Base-by-base conservation (phyloP, 2,329 filamentous ascomycete genomes). In the Fusarium sterilihyphosum region DNA sequence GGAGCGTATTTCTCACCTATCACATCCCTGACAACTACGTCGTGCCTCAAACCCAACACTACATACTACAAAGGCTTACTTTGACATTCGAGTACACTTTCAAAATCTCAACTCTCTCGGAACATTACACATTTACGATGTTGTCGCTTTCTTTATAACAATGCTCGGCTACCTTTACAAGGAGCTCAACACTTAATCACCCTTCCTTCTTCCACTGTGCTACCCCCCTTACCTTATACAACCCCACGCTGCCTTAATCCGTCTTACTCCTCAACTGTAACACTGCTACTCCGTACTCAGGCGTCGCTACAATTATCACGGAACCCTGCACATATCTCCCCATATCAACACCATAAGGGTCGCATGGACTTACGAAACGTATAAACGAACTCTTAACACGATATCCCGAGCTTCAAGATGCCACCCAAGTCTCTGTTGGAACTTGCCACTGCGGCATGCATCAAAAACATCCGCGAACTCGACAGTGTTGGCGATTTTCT, bases 401-500 rank as follows among this genome's bases (percentile, higher is more conserved):
- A 18, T 22, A 26, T 14, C 29, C 18, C n/a, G 57, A 57, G 22
- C 35, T 31, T 40, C 50, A 73, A 68, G 24, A 73, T 86, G 85
- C 80, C 84, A 57, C 82, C 84, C 73, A 86, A 87, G 70, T 87
- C 88, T 38, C 84, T 92, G 4, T 79, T 86, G 53, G 86, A 87
- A 13, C 82, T 89, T 69, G 87, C 88, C 76, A 86, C 85, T 9
- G 80, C 82, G 43, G 84, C 86, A 37, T 89, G 87, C 77, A 80
- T 90, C 54, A 87, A 86, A 72, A 88, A 91, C 76, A 83, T 90
- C 70, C 82, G 83, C 61, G 80, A 85, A 64, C 87, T 98, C 64
- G 87, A 87, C 52, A 91, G 94, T 81, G 86, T 98, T 50, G 94
- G 93, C 74, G 88, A 91, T 73, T 89, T 90, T 65, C 85, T 95